Evolutionary conservation across 345 rosid genomes (phyloP).

Genomic region (Eucalyptus coolabah): DNA sequence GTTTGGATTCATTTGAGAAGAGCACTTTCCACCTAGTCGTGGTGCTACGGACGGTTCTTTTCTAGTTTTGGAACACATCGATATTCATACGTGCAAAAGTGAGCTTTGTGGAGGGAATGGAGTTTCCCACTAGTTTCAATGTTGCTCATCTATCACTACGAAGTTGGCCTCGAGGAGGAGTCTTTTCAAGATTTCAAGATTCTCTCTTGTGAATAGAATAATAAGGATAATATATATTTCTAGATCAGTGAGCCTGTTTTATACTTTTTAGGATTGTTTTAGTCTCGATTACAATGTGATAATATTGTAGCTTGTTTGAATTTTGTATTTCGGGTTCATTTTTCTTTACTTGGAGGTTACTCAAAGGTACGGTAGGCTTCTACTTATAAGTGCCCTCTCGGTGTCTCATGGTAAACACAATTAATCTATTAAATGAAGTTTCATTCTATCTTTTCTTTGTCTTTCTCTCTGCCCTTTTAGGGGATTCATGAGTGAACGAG

Average conservation of each 20-base stretch:
- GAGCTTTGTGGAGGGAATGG: background rate
- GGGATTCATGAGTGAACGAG: too few relatives aligned
- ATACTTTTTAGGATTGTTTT: too few relatives aligned
- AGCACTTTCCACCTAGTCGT: background rate
- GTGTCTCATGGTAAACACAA: too few relatives aligned
- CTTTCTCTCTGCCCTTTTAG: too few relatives aligned
- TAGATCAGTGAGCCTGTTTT: background rate
- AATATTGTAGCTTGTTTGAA: too few relatives aligned
- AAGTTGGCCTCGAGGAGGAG: background rate
- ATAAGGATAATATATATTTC: background rate
- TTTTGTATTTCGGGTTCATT: too few relatives aligned
- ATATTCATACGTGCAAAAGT: background rate
- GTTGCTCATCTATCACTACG: background rate
- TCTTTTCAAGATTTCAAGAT: background rate
- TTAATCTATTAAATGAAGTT: too few relatives aligned
- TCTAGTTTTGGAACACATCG: background rate
- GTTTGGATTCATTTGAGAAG: background rate
- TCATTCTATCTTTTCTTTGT: too few relatives aligned
- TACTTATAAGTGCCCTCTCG: too few relatives aligned
- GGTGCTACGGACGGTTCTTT: background rate
- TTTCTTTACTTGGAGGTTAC: too few relatives aligned
- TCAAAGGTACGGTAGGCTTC: too few relatives aligned
- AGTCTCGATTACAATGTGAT: too few relatives aligned
- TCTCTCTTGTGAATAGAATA: background rate
- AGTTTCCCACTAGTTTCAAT: background rate